Conservation (phyloP, 805 yeast species). For the Jamesozyma piceae region DNA sequence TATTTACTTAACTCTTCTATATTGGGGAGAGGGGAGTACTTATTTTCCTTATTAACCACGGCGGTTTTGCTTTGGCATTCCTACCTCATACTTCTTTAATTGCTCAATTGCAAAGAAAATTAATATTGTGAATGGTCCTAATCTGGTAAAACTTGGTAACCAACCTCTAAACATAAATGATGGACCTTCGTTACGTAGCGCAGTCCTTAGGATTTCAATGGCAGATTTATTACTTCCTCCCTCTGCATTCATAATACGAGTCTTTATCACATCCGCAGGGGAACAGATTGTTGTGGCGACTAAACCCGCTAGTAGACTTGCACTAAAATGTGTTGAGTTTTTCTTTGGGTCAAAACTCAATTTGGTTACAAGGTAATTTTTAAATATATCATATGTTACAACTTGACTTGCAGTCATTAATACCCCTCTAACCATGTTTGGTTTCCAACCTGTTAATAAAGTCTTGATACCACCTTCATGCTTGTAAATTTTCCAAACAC, state of each 20-base stretch:
- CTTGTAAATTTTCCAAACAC: slow-evolving; percentile 46
- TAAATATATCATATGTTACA: slow-evolving; percentile 75
- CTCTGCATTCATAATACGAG: slow-evolving; percentile 68
- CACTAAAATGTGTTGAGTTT: slow-evolving; percentile 64
- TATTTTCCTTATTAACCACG: no score
- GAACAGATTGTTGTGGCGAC: slow-evolving; percentile 89
- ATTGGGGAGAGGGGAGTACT: no score
- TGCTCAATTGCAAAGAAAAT: slow-evolving; percentile 63
- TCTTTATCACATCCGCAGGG: slow-evolving; percentile 86
- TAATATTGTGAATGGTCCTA: slow-evolving; percentile 74
- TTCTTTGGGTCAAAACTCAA: slow-evolving; percentile 47
- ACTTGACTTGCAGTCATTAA: slow-evolving; percentile 88
- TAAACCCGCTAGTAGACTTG: slow-evolving; percentile 72
- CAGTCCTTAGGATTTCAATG: slow-evolving; percentile 39
- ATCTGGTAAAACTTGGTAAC: slow-evolving; percentile 77
- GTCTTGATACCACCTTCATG: slow-evolving; percentile 57
- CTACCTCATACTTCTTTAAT: slow-evolving; percentile 44
- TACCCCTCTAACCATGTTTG: slow-evolving; percentile 72
- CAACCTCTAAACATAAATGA: slow-evolving; percentile 84
- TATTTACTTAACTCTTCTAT: no score
- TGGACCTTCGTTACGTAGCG: slow-evolving; percentile 62
- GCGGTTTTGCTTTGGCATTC: slow-evolving; percentile 36
- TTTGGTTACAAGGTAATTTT: slow-evolving; percentile 44
- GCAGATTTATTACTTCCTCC: slow-evolving; percentile 39
- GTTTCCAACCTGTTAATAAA: slow-evolving; percentile 64